phyloP scores from a whole-genome alignment of 78 protist genomes.

The Dictyostelium brefeldianum region DNA sequence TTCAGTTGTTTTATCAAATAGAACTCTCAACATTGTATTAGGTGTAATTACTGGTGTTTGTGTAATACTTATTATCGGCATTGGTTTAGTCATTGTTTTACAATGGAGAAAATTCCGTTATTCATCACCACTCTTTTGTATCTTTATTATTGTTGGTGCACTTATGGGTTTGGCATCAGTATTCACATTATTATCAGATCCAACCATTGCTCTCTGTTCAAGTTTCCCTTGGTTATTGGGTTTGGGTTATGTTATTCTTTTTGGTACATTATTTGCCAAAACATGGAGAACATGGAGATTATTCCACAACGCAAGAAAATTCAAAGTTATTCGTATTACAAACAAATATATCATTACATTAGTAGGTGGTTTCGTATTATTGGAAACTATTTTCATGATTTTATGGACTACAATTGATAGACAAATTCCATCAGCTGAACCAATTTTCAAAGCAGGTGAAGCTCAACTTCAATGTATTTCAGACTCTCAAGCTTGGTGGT shows the following conservation, averaged over 20 bases:
- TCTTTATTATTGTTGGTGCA: slow-evolving; percentile 67
- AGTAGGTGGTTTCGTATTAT: slow-evolving; percentile 45
- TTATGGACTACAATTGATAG: slow-evolving; percentile 46
- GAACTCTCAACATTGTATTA: slow-evolving; percentile 20
- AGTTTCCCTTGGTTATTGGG: slow-evolving; percentile 62
- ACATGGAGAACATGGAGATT: slow-evolving; percentile 70
- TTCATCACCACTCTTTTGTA: slow-evolving; percentile 77
- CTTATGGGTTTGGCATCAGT: slow-evolving; percentile 26
- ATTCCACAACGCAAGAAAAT: slow-evolving; percentile 40
- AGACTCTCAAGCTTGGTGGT: slow-evolving; percentile 58
- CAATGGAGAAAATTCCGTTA: slow-evolving; percentile 79
- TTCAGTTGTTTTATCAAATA: not conserved
- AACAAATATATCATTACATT: slow-evolving; percentile 12
- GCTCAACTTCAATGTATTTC: slow-evolving; percentile 61
- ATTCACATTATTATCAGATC: slow-evolving; percentile 9
- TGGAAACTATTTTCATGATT: slow-evolving; percentile 28
- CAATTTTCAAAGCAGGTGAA: slow-evolving; percentile 56
- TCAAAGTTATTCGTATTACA: slow-evolving; percentile 57
- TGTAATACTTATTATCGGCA: slow-evolving; percentile 16
- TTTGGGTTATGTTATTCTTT: slow-evolving; percentile 50
- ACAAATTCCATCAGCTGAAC: slow-evolving; percentile 20
- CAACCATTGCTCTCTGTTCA: slow-evolving; percentile 44
- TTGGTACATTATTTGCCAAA: slow-evolving; percentile 56
- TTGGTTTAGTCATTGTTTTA: slow-evolving; percentile 15
- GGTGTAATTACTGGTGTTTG: slow-evolving; percentile 75